phyloP scores from a whole-genome alignment of 345 rosid genomes.

The Citrus trifoliata region DNA sequence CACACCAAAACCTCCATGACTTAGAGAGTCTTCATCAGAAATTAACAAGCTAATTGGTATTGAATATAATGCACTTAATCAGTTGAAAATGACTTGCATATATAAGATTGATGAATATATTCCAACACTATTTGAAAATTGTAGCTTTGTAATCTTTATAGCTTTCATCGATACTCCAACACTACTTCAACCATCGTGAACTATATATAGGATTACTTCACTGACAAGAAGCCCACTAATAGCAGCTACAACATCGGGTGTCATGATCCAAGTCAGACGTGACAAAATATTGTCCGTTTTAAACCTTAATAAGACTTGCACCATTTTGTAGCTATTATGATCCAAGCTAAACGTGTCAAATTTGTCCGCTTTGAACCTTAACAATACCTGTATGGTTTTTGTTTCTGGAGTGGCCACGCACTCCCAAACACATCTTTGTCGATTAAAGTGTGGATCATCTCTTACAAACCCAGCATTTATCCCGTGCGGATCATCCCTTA shows the following conservation, averaged over 20 bases:
- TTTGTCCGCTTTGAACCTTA: no score
- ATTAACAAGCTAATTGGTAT: constrained; percentile 23
- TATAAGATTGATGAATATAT: constrained; percentile 28
- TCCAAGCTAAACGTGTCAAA: rapidly evolving
- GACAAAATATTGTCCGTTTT: rapidly evolving
- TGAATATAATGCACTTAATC: constrained; percentile 29
- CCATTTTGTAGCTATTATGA: no score
- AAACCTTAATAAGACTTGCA: no score
- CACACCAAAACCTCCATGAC: constrained; percentile 30
- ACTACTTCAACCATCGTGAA: constrained; percentile 24
- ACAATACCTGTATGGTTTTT: no score
- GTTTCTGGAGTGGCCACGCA: rapidly evolving
- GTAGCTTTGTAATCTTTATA: constrained; percentile 16
- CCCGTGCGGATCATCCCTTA: no score
- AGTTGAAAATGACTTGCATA: constrained; percentile 29
- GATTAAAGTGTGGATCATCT: no score
- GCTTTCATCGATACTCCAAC: constrained; percentile 32
- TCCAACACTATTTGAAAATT: constrained; percentile 8
- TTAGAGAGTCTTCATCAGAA: constrained; percentile 14
- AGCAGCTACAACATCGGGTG: constrained; percentile 18
- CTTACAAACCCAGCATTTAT: no score
- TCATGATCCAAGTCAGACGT: no score
- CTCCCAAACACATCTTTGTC: no score
- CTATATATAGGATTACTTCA: constrained; percentile 14
- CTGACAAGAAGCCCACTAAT: constrained; percentile 36